Conservation (phyloP, 1,284 basidiomycete genomes). For the Cutaneotrichosporon spelunceum region DNA sequence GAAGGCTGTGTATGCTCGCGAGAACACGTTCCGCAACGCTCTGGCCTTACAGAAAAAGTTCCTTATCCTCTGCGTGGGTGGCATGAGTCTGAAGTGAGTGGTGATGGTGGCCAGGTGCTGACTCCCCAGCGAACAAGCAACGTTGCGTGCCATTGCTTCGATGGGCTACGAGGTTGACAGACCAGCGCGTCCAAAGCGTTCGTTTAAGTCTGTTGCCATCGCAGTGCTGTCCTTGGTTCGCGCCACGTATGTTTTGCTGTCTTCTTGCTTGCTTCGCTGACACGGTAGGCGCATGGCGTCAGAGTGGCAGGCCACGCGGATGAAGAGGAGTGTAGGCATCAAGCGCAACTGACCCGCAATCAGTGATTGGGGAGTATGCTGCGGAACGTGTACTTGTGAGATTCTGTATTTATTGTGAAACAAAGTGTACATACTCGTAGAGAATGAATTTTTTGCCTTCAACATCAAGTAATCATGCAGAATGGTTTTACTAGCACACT, state of each 20-base stretch:
- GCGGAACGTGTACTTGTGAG: neutral
- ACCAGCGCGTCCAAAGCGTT: constrained; percentile 52
- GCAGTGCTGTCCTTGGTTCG: constrained; percentile 66
- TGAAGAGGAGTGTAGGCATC: neutral
- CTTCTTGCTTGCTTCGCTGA: neutral
- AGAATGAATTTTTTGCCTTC: neutral
- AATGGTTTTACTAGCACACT: neutral
- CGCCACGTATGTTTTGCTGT: constrained; percentile 58
- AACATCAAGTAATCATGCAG: neutral
- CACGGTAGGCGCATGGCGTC: constrained; percentile 5
- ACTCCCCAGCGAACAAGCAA: constrained; percentile 65
- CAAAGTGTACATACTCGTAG: too few relatives aligned
- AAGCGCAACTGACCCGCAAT: neutral
- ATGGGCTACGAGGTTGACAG: constrained; percentile 63
- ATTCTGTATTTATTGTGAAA: neutral
- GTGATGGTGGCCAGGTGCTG: neutral
- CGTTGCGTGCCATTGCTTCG: constrained; percentile 70
- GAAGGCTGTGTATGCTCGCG: constrained; percentile 84
- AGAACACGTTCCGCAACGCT: constrained; percentile 73
- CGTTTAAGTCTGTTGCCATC: constrained; percentile 61
- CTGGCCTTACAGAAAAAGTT: constrained; percentile 85
- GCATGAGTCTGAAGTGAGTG: constrained; percentile 68
- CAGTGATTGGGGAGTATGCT: neutral
- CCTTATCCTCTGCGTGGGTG: constrained; percentile 50
- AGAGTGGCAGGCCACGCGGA: constrained; percentile 6